These are phyloP conservation scores for Phaffia rhodozyma DNA, from an alignment of 1,284 basidiomycete species.

Conservation along the genomic window DNA sequence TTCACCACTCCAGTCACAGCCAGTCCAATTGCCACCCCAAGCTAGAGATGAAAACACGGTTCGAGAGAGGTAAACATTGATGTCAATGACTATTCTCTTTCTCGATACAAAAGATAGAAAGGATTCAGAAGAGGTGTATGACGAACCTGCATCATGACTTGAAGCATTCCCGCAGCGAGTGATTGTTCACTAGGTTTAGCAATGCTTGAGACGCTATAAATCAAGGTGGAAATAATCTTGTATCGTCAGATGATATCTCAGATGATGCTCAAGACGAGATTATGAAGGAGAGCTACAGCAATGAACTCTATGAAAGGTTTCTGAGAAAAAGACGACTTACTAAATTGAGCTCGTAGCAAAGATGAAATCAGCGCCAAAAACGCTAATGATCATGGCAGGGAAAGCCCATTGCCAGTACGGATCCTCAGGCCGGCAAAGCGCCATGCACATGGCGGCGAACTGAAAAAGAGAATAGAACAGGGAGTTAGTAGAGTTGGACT, in stretches of 20 bases:
- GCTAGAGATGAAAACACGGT: background rate
- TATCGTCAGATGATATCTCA: background rate
- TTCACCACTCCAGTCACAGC: constrained; percentile 10
- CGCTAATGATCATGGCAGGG: constrained; percentile 26
- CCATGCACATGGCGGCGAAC: constrained; percentile 24
- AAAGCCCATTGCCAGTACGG: constrained; percentile 30
- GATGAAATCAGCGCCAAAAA: constrained; percentile 15
- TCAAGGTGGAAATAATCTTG: constrained; percentile 39
- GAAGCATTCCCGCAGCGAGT: constrained; percentile 61
- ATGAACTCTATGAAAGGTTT: background rate
- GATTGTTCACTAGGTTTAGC: constrained; percentile 61
- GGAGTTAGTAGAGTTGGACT: background rate
- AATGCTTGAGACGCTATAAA: constrained; percentile 62
- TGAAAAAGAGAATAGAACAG: constrained; percentile 19
- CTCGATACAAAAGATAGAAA: no score
- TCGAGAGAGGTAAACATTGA: no score
- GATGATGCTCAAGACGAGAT: background rate
- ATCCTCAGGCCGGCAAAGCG: constrained; percentile 21
- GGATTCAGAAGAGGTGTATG: no score
- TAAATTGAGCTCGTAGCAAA: background rate
- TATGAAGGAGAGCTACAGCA: background rate
- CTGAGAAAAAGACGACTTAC: background rate
- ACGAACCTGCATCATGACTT: constrained; percentile 33
- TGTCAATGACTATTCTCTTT: background rate
- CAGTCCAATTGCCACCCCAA: constrained; percentile 10